Evolutionary conservation across 108 stramenopile species (phyloP), one percentile per base, ranked within the genome.

Genomic region (Skeletonema costatum): DNA sequence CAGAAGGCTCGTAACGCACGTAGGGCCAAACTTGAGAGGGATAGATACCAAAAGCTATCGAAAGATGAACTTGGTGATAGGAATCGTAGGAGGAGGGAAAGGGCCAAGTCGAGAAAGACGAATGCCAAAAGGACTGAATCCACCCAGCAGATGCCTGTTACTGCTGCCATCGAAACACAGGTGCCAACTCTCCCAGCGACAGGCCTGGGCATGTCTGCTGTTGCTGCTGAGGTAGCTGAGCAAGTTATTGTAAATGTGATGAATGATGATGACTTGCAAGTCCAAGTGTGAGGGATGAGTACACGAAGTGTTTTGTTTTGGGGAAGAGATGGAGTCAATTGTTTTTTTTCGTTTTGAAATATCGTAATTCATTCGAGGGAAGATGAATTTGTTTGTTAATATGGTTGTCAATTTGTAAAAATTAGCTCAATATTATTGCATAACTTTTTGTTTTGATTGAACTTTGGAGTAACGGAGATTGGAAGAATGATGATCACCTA

Each of bases 11-110:
- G 91, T 11, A 92, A 95, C 77, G 89, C 83, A 25, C 81, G 92
- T 19, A 79, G 92, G 32, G 94, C 94, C 66, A 82, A 90, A 73
- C 65, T 95, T 58, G 94, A 95, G 64, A 81, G 94, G 21, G 92
- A 95, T 30, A 82, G 94, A 31, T 95, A 95, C 79, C 88, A 95
- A 39, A 85, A 86, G 46, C 62, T 95, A 41, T 71, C 64, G 10
- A 83, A 92, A 32, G 85, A 83, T 19, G 89, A 90, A 17, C 82
- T 95, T 39, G 92, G 90, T 19, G 70, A 73, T 30, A 86, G 89
- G 69, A 95, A 95, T 80, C 79, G 86, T 21, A 89, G 70, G 75
- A 73, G 93, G 42, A 81, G 93, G 41, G 93, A 92, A 58, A 82
- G 93, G 38, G 93, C 93, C 29, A 89, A 89, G 44, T 36, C 61